Conservation (phyloP, 257 asterid genomes). For the Solanum corneliomulleri region DNA sequence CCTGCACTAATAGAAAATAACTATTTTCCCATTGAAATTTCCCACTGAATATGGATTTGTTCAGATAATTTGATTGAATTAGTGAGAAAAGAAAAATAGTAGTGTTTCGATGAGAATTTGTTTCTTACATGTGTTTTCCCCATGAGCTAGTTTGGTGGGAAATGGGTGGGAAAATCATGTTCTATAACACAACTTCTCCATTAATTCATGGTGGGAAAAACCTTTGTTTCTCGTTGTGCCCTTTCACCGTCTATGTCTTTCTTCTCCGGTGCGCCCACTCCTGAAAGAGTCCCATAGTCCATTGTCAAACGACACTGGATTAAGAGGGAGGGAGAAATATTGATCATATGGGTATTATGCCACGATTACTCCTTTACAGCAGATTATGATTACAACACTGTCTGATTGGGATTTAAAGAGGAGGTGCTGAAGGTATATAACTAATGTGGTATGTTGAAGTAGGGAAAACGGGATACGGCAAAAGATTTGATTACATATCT, state of each 20-base stretch:
- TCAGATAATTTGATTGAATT: not conserved
- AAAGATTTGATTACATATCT: not conserved
- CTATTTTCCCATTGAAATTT: not conserved
- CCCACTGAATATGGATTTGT: not conserved
- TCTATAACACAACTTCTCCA: not conserved
- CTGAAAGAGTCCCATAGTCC: not conserved
- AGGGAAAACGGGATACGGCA: not conserved
- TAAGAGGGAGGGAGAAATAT: not conserved
- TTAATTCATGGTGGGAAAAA: not conserved
- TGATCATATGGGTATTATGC: not conserved
- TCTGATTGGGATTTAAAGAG: not conserved
- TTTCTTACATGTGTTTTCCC: not conserved
- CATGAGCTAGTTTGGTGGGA: not conserved
- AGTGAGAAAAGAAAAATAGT: not conserved
- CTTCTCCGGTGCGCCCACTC: not conserved
- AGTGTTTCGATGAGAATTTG: not conserved
- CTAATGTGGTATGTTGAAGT: not conserved
- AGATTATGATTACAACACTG: not conserved
- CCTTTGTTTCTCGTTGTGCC: not conserved
- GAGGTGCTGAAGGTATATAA: not conserved
- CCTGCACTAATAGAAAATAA: not conserved
- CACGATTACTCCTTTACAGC: not conserved
- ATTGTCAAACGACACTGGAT: not conserved
- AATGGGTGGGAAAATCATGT: not conserved
- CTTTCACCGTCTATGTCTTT: not conserved